Percentiles rank a stretch among this genome's conserved stretches.
These are phyloP conservation scores for Fusarium incarnatum DNA, from an alignment of 2,329 filamentous ascomycete species.

Conservation along the genomic window DNA sequence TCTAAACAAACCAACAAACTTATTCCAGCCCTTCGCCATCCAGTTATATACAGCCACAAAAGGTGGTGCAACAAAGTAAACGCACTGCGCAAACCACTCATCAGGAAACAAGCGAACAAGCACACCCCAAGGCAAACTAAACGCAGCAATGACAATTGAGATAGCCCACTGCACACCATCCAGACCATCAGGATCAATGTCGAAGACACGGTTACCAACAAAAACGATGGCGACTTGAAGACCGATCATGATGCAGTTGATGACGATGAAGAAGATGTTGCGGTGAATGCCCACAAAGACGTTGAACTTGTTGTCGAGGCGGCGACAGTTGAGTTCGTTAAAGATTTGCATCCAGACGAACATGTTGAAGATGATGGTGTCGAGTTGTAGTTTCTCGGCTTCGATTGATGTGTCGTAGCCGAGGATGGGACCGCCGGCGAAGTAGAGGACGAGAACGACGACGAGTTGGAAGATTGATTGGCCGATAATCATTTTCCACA, in stretches of 20 bases:
- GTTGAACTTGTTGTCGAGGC: constrained; percentile 94
- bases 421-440: constrained; percentile 65
- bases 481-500: constrained; percentile 99
- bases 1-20: constrained; percentile 3
- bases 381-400: constrained; percentile 67
- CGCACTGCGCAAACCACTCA: constrained; percentile 20
- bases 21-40: not conserved
- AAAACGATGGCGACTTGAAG: constrained; percentile 92
- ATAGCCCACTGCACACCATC: constrained; percentile 86
- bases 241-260: constrained; percentile 87
- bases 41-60: constrained; percentile 6
- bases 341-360: constrained; percentile 99
- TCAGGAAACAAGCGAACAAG: constrained; percentile 16
- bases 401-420: constrained; percentile 47
- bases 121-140: constrained; percentile 23
- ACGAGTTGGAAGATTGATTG: constrained; percentile 91
- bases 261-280: constrained; percentile 90
- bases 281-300: constrained; percentile 87
- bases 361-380: constrained; percentile 93
- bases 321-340: constrained; percentile 80
- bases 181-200: constrained; percentile 70
- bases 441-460: constrained; percentile 85
- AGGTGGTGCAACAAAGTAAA: constrained; percentile 11
- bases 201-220: constrained; percentile 84
- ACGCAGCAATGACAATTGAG: constrained; percentile 69